Base-by-base conservation (phyloP, 768 basidiomycete species). In the Trametes meyenii region DNA sequence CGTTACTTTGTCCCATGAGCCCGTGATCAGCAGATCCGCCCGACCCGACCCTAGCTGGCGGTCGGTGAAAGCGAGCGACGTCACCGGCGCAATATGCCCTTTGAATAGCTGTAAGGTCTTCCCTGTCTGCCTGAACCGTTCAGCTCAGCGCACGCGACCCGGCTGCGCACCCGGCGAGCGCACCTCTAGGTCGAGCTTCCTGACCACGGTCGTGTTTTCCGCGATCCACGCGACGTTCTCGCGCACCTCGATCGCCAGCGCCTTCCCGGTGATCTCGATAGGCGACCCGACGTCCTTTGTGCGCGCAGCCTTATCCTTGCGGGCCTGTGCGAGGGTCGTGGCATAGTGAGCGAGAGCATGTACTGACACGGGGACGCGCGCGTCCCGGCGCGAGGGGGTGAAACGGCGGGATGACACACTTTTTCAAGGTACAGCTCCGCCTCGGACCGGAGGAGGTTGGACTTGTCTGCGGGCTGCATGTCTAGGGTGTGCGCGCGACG, bases 11-110 rank as follows among this genome's bases (percentile, higher is more conserved):
- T 99, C 97, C 97, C 97, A 99, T 48, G 95, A 95, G 21, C 92
- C 95, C 45, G 92, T 94, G 64, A 98, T 82, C 39, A 99, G 75
- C 8, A 90, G 72, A 63, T 80, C 78, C 13, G 71, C 74, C 58
- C 81, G 76, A 14, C 73, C 76, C 39, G 78, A 75, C 12, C 78
- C 76, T 24, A 66, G 62, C 16, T 56, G 66, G 57, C 73, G 77
- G 64, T 84, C 78, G 65, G 76, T 83, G 68, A 98, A 89, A 6
- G 86, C 85, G 35, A 99, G 76, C 36, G 82, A 85, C 3, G 96
- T 96, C 50, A 96, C 92, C 36, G 96, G 96, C 5, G 90, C 96
- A 2, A 82, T 84, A 71, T 99, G 96, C 0, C 94, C 95, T 68
- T 80, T 85, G 76, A 85, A 95, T 17, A 90, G 72, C 69, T 88